Percentiles rank a stretch among this genome's conserved stretches.
Conservation (phyloP, 345 rosid genomes). For the Syzygium aqueum region DNA sequence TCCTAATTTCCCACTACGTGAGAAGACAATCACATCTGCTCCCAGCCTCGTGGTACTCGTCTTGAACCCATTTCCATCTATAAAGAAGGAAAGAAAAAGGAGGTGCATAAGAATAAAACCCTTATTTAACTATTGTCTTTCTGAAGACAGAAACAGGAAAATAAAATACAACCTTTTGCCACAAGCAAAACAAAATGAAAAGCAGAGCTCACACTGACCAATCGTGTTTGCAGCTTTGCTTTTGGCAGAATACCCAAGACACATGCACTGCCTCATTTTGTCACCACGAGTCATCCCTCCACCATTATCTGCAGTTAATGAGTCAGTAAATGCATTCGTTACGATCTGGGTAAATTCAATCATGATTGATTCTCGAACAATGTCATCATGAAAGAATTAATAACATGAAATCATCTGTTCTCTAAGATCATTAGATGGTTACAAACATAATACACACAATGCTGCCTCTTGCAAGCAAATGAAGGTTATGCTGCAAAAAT, state of each 20-base stretch:
- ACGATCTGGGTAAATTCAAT: not conserved
- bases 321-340: not conserved
- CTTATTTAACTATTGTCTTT: not conserved
- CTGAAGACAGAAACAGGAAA: not conserved
- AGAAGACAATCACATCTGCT: constrained; percentile 77
- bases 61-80: constrained; percentile 89
- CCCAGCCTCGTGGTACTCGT: constrained; percentile 91
- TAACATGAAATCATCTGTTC: not conserved
- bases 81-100: not conserved
- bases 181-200: not conserved
- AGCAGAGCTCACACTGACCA: constrained; percentile 57
- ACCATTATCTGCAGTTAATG: constrained; percentile 52
- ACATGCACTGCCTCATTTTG: constrained; percentile 71
- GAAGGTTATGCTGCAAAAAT: not conserved
- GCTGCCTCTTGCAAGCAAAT: not conserved
- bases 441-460: not conserved
- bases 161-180: not conserved
- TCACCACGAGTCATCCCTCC: constrained; percentile 71
- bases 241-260: constrained; percentile 75
- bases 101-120: not conserved
- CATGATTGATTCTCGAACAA: not conserved
- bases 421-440: not conserved
- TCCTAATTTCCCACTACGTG: constrained; percentile 33
- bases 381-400: not conserved
- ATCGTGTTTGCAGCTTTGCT: constrained; percentile 59